These are phyloP conservation scores for Annona squamosa DNA, from an alignment of 164 flowering plant genomes.

Conservation along the genomic window DNA sequence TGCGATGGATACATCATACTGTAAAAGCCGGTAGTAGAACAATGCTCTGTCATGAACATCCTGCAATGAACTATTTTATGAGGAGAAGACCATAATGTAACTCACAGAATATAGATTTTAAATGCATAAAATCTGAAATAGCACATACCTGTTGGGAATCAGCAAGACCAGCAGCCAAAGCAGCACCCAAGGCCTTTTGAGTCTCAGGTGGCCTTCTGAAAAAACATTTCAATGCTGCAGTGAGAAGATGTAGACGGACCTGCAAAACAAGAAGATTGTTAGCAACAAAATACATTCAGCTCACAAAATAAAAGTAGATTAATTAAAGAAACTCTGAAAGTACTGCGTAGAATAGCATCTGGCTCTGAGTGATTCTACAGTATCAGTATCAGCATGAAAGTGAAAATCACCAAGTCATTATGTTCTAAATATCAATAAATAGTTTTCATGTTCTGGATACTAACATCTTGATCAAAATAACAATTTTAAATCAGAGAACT, in stretches of 20 bases:
- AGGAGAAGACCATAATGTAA: slow-evolving; percentile 3
- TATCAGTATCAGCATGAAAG: too few relatives aligned
- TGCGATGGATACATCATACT: slow-evolving; percentile 65
- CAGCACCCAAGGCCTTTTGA: slow-evolving; percentile 84
- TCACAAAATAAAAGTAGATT: not conserved
- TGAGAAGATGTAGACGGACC: slow-evolving; percentile 95
- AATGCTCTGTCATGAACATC: slow-evolving; percentile 98
- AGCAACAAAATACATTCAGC: not conserved
- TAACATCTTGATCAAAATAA: too few relatives aligned
- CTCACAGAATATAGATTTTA: not conserved
- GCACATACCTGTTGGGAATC: slow-evolving; percentile 85
- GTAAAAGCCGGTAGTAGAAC: slow-evolving; percentile 93
- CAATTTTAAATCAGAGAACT: too few relatives aligned
- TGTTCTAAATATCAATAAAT: too few relatives aligned
- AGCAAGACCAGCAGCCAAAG: slow-evolving; percentile 81
- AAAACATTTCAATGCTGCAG: slow-evolving; percentile 92
- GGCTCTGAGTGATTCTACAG: not conserved
- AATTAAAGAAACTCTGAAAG: not conserved
- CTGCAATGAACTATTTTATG: slow-evolving; percentile 44
- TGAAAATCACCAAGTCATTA: too few relatives aligned
- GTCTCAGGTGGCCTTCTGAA: slow-evolving; percentile 95
- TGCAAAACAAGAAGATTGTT: slow-evolving; percentile 17
- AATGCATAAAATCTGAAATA: not conserved
- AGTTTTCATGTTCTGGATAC: too few relatives aligned
- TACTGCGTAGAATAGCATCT: not conserved